These are phyloP conservation scores for Balamuthia mandrillaris DNA, from an alignment of 208 protist genomes.

Conservation along the genomic window DNA sequence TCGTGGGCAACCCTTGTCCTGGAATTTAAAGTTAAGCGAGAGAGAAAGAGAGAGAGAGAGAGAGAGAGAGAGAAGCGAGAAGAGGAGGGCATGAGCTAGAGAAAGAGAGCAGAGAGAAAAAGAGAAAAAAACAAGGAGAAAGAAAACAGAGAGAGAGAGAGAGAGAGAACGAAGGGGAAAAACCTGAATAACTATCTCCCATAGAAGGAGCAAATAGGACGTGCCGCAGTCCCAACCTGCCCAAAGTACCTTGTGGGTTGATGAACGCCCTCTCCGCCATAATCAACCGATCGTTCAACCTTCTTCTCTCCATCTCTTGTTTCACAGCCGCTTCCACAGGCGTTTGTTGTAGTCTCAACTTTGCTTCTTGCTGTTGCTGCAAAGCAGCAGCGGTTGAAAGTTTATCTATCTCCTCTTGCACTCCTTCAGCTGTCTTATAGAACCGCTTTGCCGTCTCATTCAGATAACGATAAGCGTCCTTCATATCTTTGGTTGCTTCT, in stretches of 20 bases:
- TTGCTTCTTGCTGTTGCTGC: neutral
- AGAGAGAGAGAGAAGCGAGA: neutral
- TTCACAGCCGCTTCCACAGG: neutral
- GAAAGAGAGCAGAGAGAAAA: too few species aligned
- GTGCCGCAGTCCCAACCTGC: neutral
- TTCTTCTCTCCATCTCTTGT: neutral
- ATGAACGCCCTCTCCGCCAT: constrained; percentile 10
- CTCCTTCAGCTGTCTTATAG: neutral
- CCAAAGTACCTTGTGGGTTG: neutral
- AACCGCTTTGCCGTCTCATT: neutral
- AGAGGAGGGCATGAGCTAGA: too few species aligned
- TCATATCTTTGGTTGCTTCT: neutral
- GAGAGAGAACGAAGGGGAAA: too few species aligned
- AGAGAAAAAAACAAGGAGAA: too few species aligned
- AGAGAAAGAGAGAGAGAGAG: neutral
- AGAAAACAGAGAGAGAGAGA: too few species aligned
- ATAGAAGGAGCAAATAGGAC: neutral
- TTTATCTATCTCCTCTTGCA: neutral
- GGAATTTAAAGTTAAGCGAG: neutral
- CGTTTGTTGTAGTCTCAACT: neutral
- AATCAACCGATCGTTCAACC: constrained; percentile 4
- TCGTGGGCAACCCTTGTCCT: neutral
- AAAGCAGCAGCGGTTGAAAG: neutral
- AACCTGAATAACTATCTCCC: neutral
- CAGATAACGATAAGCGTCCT: neutral